phyloP scores from a whole-genome alignment of 148 eudicot genomes.

The Linanthus parryae region DNA sequence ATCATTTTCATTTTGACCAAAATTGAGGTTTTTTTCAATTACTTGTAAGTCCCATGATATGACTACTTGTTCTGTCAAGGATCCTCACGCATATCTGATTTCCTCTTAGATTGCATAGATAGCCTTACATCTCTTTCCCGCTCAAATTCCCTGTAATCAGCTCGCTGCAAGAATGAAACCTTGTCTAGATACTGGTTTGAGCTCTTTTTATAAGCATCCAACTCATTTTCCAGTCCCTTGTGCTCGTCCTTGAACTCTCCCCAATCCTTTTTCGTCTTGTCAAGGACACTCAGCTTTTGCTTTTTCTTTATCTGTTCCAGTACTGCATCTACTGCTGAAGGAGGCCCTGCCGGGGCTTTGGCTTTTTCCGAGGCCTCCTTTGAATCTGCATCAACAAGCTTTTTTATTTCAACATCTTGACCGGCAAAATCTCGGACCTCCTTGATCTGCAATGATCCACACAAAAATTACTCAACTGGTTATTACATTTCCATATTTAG shows the following conservation, averaged over 20 bases:
- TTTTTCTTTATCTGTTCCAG: conserved; percentile 93
- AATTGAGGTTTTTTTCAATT: no score
- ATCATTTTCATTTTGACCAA: no score
- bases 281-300: conserved; percentile 85
- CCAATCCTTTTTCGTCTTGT: conserved; percentile 99
- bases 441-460: conserved; percentile 43
- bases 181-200: conserved; percentile 87
- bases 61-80: no score
- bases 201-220: conserved; percentile 91
- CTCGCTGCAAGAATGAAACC: conserved; percentile 71
- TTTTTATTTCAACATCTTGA: conserved; percentile 69
- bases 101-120: conserved; percentile 68
- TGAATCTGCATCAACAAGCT: conserved; percentile 55
- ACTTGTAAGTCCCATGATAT: no score
- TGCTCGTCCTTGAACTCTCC: conserved; percentile 89
- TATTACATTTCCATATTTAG: no score
- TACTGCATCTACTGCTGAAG: conserved; percentile 82
- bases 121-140: conserved; percentile 88
- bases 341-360: conserved; percentile 47
- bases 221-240: conserved; percentile 75
- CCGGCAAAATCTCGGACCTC: conserved; percentile 94
- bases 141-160: conserved; percentile 84
- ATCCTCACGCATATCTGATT: conserved; percentile 60
- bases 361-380: conserved; percentile 65
- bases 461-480: conserved; percentile 28